These are phyloP conservation scores for Crithidia expoeki DNA, from an alignment of 208 protist genomes.

Conservation along the genomic window DNA sequence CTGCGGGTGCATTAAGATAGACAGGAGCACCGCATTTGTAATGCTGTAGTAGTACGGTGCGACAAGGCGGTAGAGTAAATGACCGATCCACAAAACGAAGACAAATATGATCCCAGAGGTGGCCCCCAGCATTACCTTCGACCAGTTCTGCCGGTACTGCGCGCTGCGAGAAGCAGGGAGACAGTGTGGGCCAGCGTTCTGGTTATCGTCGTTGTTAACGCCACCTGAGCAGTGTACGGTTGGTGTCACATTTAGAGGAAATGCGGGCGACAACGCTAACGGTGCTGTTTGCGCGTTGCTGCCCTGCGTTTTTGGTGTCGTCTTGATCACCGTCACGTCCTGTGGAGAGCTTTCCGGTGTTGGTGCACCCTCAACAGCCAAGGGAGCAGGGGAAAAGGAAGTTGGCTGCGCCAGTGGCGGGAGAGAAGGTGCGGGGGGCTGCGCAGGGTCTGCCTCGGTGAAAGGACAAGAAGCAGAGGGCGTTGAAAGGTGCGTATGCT, in stretches of 20 bases:
- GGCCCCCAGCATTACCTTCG: slow-evolving; percentile 46
- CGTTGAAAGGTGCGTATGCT: not conserved
- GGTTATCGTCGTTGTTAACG: not conserved
- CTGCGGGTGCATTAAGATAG: slow-evolving; percentile 63
- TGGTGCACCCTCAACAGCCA: too few species aligned
- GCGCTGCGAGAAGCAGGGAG: not conserved
- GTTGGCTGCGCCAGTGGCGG: not conserved
- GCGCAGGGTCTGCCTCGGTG: not conserved
- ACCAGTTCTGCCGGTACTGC: slow-evolving; percentile 45
- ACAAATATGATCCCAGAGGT: slow-evolving; percentile 62
- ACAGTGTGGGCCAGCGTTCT: not conserved
- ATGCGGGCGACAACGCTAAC: too few species aligned
- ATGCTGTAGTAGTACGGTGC: slow-evolving; percentile 62
- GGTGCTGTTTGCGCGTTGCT: too few species aligned
- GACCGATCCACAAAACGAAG: slow-evolving; percentile 44
- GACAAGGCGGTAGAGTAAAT: slow-evolving; percentile 55
- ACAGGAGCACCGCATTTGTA: slow-evolving; percentile 56
- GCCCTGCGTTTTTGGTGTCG: too few species aligned
- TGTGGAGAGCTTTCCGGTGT: too few species aligned
- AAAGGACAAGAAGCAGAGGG: not conserved
- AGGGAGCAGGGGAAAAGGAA: too few species aligned
- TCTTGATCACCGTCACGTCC: too few species aligned
- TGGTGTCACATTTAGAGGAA: too few species aligned
- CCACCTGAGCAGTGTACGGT: too few species aligned
- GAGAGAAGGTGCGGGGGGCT: not conserved